Conservation (phyloP, 176 grass and related monocot species). For the Poa pratensis region DNA sequence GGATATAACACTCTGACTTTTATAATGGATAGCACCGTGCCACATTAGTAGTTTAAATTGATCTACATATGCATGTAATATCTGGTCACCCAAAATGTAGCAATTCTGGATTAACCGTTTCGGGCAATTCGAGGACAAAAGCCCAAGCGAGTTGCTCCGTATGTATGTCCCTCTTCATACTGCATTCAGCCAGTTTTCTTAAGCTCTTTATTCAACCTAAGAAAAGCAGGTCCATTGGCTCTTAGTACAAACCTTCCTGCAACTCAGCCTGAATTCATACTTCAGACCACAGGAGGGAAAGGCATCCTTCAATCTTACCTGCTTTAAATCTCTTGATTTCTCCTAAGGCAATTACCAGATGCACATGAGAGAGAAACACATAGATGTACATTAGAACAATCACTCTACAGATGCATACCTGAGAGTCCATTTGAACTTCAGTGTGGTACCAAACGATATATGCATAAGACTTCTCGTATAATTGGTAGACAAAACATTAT, state of each 20-base stretch:
- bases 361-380: neutral
- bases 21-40: neutral
- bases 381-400: neutral
- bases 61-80: neutral
- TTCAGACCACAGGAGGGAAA: neutral
- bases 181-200: neutral
- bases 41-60: neutral
- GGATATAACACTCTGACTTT: neutral
- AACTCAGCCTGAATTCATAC: neutral
- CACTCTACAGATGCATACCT: neutral
- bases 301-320: neutral
- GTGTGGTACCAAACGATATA: neutral
- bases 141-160: neutral
- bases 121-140: neutral
- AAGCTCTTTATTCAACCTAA: conserved; percentile 5
- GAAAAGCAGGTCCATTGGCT: neutral
- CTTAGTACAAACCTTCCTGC: neutral
- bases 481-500: neutral
- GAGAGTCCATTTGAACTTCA: neutral
- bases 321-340: neutral
- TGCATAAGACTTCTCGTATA: neutral
- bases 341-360: neutral
- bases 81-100: neutral
- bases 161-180: neutral
- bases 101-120: neutral